Evolutionary conservation across 2,329 filamentous ascomycete genomes (phyloP), one percentile per base, ranked within the genome.

Genomic region (Colletotrichum sp.): DNA sequence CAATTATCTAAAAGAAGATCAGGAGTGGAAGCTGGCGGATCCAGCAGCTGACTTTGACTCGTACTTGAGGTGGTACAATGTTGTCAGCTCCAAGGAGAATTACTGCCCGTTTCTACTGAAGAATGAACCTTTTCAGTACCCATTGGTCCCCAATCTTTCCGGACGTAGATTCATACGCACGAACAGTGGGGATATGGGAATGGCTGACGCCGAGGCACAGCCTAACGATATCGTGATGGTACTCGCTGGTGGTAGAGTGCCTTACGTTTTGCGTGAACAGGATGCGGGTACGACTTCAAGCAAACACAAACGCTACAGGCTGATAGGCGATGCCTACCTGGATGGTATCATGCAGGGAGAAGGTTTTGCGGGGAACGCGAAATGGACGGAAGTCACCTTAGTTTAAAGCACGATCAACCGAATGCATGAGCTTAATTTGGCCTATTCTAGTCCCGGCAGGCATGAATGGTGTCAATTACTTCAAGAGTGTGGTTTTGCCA

Each of bases 281-380:
- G 30, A 32, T 32, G 30, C 11, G 30, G 30, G 30, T 32, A 32
- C 30, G 30, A 32, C 30, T 32, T 32, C 30, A 12, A 32, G 30
- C 30, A 32, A 32, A 32, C 32, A 13, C 4, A 27, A 57, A 27
- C n/a, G 3, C 11, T 57, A 57, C 5, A 4, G 22, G 22, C 15
- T 57, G 0, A 16, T 59, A 3, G 22, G 22, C 8, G 15, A 57
- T 1, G 25, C 55, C 8, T 59, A 59, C 7, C 0, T 59, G 0
- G 22, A 59, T 4, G 55, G 55, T 15, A 27, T 0, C 1, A 59
- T 59, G 55, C 3, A 59, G 22, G 55, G 55, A 27, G 55, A 59
- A 0, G 25, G 0, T 16, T 13, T 28, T 28, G 2, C 22, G 27
- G 0, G 0, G 0, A 13, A 28, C 1, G 25, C 1, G 13, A 4